phyloP scores from a whole-genome alignment of 805 yeast genomes.

The Sugiyamaella boreocaroliniensis region DNA sequence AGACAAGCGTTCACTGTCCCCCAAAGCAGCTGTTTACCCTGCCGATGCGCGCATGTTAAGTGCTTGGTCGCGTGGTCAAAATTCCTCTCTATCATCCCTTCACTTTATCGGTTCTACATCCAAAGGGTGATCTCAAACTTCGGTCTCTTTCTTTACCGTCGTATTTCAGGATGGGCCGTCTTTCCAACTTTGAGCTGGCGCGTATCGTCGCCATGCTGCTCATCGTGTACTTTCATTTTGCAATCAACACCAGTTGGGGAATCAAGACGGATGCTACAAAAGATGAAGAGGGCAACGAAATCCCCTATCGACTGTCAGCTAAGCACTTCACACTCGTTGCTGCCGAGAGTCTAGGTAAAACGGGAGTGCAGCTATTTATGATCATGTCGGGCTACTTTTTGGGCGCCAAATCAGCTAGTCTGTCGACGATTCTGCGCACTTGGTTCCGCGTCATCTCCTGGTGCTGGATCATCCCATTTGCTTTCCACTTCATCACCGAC shows the following conservation, averaged over 20 bases:
- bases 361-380: constrained; percentile 6
- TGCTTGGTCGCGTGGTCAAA: no score
- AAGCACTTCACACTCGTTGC: not conserved
- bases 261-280: not conserved
- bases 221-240: constrained; percentile 6
- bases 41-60: no score
- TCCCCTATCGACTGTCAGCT: not conserved
- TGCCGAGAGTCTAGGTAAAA: constrained; percentile 1
- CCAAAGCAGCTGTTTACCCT: no score
- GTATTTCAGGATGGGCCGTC: constrained; percentile 1
- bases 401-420: not conserved
- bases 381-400: constrained; percentile 6
- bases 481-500: not conserved
- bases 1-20: no score
- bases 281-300: not conserved
- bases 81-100: no score
- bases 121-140: no score
- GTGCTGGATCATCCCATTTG: constrained; percentile 2
- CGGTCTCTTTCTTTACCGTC: no score
- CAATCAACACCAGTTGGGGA: not conserved
- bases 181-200: constrained; percentile 7
- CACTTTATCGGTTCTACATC: no score
- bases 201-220: constrained; percentile 3
- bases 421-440: constrained; percentile 3
- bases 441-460: constrained; percentile 4